Conservation (phyloP, 148 eudicot species). For the Simmondsia chinensis region DNA sequence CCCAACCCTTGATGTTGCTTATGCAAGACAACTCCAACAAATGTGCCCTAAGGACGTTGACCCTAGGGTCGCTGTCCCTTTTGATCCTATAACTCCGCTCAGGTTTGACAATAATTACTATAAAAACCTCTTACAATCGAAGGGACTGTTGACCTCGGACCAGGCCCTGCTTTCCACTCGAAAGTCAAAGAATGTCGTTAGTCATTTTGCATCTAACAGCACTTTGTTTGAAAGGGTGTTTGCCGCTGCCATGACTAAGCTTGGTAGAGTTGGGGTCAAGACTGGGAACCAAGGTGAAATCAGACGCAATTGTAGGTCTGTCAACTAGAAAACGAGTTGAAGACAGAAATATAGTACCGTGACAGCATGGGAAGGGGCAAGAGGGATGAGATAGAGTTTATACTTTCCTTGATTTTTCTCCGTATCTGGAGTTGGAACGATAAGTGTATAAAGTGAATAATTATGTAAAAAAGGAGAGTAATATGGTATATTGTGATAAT, state of each 20-base stretch:
- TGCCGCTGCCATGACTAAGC: slow-evolving; percentile 50
- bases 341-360: too few relatives aligned
- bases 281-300: slow-evolving; percentile 65
- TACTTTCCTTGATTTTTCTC: too few relatives aligned
- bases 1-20: slow-evolving; percentile 42
- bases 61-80: slow-evolving; percentile 48
- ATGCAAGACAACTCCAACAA: slow-evolving; percentile 39
- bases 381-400: too few relatives aligned
- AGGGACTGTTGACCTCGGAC: slow-evolving; percentile 58
- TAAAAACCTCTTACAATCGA: slow-evolving; percentile 45
- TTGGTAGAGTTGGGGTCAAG: slow-evolving; percentile 63
- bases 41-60: slow-evolving; percentile 55
- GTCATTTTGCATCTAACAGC: slow-evolving; percentile 37
- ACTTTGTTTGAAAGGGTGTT: slow-evolving; percentile 42
- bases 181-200: slow-evolving; percentile 41
- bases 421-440: too few relatives aligned
- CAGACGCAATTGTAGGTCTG: slow-evolving; percentile 38
- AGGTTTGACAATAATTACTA: slow-evolving; percentile 62
- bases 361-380: too few relatives aligned
- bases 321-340: too few relatives aligned
- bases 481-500: too few relatives aligned
- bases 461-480: too few relatives aligned
- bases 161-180: slow-evolving; percentile 39
- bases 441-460: too few relatives aligned
- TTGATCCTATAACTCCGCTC: slow-evolving; percentile 62